phyloP scores from a whole-genome alignment of 495 filamentous ascomycete species.

The Filosporella fistucella region DNA sequence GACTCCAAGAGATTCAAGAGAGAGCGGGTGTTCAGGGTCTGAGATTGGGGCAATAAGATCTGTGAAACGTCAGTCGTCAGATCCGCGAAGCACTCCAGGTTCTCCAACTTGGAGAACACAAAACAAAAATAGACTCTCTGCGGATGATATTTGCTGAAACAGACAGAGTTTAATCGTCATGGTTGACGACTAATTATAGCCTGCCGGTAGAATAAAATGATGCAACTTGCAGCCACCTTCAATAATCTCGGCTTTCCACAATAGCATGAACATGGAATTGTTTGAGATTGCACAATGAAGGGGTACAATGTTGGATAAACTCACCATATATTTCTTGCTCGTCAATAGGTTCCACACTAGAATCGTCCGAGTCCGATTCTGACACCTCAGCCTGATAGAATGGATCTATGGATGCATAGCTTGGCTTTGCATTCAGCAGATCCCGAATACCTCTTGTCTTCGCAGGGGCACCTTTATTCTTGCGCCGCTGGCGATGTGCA shows the following conservation, averaged over 20 bases:
- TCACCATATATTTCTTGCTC: conserved; percentile 94
- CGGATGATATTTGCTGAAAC: conserved; percentile 16
- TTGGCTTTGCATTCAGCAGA: conserved; percentile 15
- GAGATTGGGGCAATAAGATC: conserved; percentile 92
- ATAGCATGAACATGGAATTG: neutral
- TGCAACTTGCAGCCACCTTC: neutral
- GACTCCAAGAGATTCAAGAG: conserved; percentile 85
- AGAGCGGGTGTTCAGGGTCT: conserved; percentile 93
- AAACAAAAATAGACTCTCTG: neutral
- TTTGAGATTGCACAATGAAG: neutral
- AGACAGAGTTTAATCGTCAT: neutral
- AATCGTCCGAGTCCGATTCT: conserved; percentile 50
- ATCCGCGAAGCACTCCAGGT: conserved; percentile 14
- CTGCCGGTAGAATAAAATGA: neutral
- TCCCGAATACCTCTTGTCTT: conserved; percentile 11
- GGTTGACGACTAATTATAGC: conserved; percentile 2
- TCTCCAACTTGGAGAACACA: neutral
- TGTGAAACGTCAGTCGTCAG: conserved; percentile 42
- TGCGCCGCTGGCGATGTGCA: conserved; percentile 47
- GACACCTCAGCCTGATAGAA: conserved; percentile 22
- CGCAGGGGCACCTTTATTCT: conserved; percentile 25
- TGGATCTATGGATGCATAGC: conserved; percentile 17
- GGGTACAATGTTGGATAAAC: conserved; percentile 1
- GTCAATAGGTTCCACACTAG: conserved; percentile 76
- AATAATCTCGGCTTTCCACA: neutral